Evolutionary conservation across 352 stramenopile species (phyloP), one percentile per base, ranked within the genome.

Genomic region (Achlya hypogyna): DNA sequence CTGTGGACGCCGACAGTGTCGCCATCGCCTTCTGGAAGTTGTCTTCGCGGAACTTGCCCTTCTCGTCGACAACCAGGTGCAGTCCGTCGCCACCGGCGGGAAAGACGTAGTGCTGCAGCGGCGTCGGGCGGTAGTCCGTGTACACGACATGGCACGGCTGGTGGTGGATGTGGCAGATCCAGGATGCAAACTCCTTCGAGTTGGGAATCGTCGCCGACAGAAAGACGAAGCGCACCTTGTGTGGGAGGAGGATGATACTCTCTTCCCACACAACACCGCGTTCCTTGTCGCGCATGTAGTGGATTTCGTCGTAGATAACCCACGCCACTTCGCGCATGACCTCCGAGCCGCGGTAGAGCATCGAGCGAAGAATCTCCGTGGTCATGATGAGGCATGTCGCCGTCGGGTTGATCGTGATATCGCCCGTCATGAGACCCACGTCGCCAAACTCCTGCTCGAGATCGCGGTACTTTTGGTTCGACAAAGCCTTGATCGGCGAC

Each of bases 111-210:
- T 99, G 98, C 83, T 99, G 96, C 65, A 99, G 74, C 5, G 98
- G 98, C 32, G 94, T 97, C 2, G 98, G 98, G 72, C 96, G 93
- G 84, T 99, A 99, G 75, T 99, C 96, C 43, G 98, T 99, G 82
- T 99, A 99, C n/a, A 99, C 95, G n/a, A 99, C 98, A 81, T 99
- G 97, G 81, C 96, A 99, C 34, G 96, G 95, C 77, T 99, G 97
- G 75, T 99, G 96, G 78, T 99, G 96, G 72, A 98, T 98, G 75
- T 98, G 94, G 53, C 88, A 95, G 72, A 99, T 99, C 98, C 98
- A 99, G 69, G 84, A 82, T 0, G 91, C 91, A 79, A 98, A 98
- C 70, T 98, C 89, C 68, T 93, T 89, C 4, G 95, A 96, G 87
- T 99, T 99, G 0, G 97, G 97, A 69, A 99, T 99, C 9, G 97